Conservation (phyloP, 208 protist species). For the Jaenimonas drosophilae region DNA sequence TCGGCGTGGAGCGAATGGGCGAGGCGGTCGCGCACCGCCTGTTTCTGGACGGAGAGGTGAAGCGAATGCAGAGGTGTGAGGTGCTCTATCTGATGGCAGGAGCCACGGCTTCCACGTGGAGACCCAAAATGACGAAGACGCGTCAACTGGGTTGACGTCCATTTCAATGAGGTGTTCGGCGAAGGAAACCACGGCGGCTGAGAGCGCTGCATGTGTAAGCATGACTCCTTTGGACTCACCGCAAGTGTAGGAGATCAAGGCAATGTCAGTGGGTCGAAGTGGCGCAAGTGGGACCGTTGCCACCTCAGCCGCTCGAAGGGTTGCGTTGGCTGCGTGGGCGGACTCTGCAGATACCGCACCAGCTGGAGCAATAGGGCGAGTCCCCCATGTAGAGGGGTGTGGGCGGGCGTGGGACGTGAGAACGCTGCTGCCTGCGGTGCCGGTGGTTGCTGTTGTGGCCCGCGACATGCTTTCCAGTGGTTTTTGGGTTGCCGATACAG, state of each 20-base stretch:
- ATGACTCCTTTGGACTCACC: slow-evolving; percentile 76
- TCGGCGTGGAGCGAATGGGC: slow-evolving; percentile 1
- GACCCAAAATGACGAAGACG: background rate
- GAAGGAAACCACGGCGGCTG: slow-evolving; percentile 23
- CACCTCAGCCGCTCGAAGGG: no score
- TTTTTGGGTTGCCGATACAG: no score
- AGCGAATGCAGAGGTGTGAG: background rate
- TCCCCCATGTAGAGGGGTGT: background rate
- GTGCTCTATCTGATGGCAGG: background rate
- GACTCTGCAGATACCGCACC: background rate
- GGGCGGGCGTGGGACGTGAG: background rate
- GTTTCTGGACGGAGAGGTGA: no score
- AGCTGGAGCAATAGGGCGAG: background rate
- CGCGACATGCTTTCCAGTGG: no score
- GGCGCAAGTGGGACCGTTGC: background rate
- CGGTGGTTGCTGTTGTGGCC: no score
- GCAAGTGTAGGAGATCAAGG: slow-evolving; percentile 73
- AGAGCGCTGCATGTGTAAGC: slow-evolving; percentile 59
- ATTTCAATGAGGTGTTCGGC: slow-evolving; percentile 18
- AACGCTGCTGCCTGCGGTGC: no score
- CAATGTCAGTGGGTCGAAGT: slow-evolving; percentile 29
- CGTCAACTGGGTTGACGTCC: slow-evolving; percentile 2
- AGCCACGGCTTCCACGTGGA: slow-evolving; percentile 5
- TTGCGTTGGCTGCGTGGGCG: slow-evolving; percentile 5
- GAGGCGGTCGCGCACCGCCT: slow-evolving; percentile 2